Base-by-base conservation (phyloP, 331 rosid species). In the Cydonia oblonga region DNA sequence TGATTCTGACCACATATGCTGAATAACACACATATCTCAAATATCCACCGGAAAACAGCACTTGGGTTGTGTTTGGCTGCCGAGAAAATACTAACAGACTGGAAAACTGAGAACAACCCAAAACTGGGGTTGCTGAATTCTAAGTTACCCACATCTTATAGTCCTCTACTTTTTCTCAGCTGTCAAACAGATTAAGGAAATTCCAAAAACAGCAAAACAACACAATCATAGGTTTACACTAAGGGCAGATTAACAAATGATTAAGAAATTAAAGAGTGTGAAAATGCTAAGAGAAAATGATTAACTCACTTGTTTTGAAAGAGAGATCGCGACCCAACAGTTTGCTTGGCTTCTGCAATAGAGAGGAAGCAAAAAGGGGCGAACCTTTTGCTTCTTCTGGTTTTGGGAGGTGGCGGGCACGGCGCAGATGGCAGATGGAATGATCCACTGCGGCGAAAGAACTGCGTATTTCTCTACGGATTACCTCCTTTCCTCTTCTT, bases 51-150 rank as follows among this genome's bases (percentile, higher is more conserved):
- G 33, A 25, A 25, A 24, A 49, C 54, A 49, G 8, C 8, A 49
- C 7, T 3, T 16, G 6, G 24, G 23, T 60, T 60, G 12, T 7
- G 18, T 60, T 23, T 61, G 75, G 65, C 24, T 28, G 29, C 69
- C 26, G 30, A 73, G 40, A 19, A 20, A 63, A 60, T 26, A 44
- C n/a, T 11, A 46, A 30, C 51, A 64, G 14, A 19, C 51, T 64
- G 51, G 68, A 23, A 54, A 58, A 35, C 4, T n/a, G 15, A 66
- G 28, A 44, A 49, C 66, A 49, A 65, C 53, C 46, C 28, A 22
- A 67, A 66, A 75, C 61, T 70, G 76, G 83, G 71, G 33, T 77
- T 64, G 40, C 22, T 19, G 23, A 62, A 71, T 20, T 20, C 20
- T 4, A 44, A 66, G 35, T 42, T 33, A 49, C 46, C 70, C 63